phyloP scores from a whole-genome alignment of 306 rosid genomes.

The Quercus ilex region DNA sequence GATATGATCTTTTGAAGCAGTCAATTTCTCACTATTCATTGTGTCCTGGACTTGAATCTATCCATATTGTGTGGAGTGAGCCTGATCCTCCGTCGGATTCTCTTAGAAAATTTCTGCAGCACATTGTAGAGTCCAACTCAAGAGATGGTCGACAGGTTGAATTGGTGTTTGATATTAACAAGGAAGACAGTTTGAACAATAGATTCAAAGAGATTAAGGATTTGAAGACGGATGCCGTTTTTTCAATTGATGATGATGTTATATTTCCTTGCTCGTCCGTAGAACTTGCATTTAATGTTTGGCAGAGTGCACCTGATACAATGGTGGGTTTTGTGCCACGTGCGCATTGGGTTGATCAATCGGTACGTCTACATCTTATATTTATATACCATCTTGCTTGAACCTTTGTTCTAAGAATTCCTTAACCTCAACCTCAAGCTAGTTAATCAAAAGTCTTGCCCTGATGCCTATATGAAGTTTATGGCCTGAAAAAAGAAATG shows the following conservation, averaged over 20 bases:
- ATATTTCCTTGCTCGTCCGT: conserved; percentile 85
- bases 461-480: too few relatives aligned
- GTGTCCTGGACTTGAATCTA: conserved; percentile 69
- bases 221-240: conserved; percentile 74
- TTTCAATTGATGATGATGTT: conserved; percentile 93
- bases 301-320: conserved; percentile 90
- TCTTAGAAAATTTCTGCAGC: conserved; percentile 44
- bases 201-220: conserved; percentile 75
- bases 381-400: not conserved
- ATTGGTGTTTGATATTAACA: conserved; percentile 69
- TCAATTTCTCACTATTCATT: conserved; percentile 79
- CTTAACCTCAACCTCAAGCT: not conserved
- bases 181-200: conserved; percentile 91
- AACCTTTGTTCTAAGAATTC: not conserved
- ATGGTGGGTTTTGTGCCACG: conserved; percentile 99
- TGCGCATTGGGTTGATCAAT: conserved; percentile 64
- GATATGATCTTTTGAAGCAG: conserved; percentile 90
- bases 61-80: conserved; percentile 95
- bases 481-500: too few relatives aligned
- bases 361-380: conserved; percentile 41
- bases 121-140: conserved; percentile 37
- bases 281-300: conserved; percentile 83
- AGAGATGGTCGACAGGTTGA: conserved; percentile 43
- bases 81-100: conserved; percentile 68
- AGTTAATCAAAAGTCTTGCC: not conserved